Percentiles rank a stretch among this genome's conserved stretches.
Evolutionary conservation across 139 green algal genomes (phyloP).

Genomic region (Micractinium sp.): DNA sequence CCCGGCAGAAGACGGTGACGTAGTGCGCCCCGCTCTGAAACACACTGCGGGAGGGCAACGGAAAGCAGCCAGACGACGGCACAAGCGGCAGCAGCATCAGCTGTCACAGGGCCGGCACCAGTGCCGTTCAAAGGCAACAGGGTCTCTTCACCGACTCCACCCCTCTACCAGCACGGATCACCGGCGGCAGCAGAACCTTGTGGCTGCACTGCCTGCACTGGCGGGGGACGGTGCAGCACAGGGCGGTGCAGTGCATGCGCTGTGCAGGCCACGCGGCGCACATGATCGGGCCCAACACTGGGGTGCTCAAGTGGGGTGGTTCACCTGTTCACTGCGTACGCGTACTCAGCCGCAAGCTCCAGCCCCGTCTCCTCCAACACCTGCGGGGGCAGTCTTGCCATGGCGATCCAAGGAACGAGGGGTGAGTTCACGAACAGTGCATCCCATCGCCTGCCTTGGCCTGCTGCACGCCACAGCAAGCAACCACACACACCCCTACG

Average conservation of each 20-base stretch:
- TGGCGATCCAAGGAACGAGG: neutral
- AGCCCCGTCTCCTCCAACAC: slow-evolving; percentile 13
- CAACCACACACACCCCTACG: neutral
- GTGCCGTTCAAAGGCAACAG: too few species aligned
- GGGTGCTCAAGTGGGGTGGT: too few species aligned
- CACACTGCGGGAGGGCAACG: slow-evolving; percentile 46
- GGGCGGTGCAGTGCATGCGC: neutral
- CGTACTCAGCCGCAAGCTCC: neutral
- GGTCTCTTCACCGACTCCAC: too few species aligned
- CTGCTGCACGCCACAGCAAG: neutral
- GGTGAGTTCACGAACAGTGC: too few species aligned
- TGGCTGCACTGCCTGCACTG: too few species aligned
- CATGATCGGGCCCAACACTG: neutral
- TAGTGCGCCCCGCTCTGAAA: slow-evolving; percentile 54
- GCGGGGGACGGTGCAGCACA: too few species aligned
- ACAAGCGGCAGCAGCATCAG: too few species aligned
- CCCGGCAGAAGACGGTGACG: slow-evolving; percentile 65
- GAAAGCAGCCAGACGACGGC: slow-evolving; percentile 13
- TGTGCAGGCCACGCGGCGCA: neutral
- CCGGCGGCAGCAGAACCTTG: too few species aligned
- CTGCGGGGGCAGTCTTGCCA: neutral
- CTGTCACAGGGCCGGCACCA: too few species aligned
- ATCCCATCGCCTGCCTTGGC: neutral
- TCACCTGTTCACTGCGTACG: neutral
- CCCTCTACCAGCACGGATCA: too few species aligned